phyloP scores from a whole-genome alignment of 1,284 basidiomycete species.

The Leccinum subrobustum region DNA sequence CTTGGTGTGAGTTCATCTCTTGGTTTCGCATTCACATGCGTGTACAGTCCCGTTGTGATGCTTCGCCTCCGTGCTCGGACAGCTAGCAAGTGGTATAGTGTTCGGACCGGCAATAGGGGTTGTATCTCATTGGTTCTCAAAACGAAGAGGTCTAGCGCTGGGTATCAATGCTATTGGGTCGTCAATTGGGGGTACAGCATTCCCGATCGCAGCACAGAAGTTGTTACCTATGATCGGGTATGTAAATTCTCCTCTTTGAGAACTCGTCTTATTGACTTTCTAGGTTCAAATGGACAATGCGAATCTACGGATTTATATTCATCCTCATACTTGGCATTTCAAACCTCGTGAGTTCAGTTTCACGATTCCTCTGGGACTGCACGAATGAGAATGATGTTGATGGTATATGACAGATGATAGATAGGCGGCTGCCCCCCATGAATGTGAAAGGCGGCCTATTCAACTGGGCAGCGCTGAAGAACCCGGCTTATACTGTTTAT shows the following conservation, averaged over 20 bases:
- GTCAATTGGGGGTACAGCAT: constrained; percentile 18
- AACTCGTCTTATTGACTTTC: not conserved
- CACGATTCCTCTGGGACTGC: not conserved
- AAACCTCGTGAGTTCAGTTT: constrained; percentile 32
- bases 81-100: constrained; percentile 28
- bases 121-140: constrained; percentile 44
- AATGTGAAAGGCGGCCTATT: constrained; percentile 43
- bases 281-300: constrained; percentile 46
- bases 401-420: constrained; percentile 41
- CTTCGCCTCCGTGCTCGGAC: not conserved
- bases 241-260: not conserved
- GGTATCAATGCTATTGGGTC: constrained; percentile 38
- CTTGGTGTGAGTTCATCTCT: constrained; percentile 32
- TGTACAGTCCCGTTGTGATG: not conserved
- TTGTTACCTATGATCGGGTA: constrained; percentile 38
- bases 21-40: not conserved
- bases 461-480: constrained; percentile 41
- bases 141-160: constrained; percentile 25
- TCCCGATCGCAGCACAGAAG: constrained; percentile 40
- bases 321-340: constrained; percentile 37
- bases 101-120: constrained; percentile 41
- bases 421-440: constrained; percentile 42
- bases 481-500: constrained; percentile 40
- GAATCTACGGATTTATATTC: constrained; percentile 46
- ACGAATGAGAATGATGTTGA: constrained; percentile 1